These are phyloP conservation scores for Eucalyptus victrix DNA, from an alignment of 345 rosid species.

Conservation along the genomic window DNA sequence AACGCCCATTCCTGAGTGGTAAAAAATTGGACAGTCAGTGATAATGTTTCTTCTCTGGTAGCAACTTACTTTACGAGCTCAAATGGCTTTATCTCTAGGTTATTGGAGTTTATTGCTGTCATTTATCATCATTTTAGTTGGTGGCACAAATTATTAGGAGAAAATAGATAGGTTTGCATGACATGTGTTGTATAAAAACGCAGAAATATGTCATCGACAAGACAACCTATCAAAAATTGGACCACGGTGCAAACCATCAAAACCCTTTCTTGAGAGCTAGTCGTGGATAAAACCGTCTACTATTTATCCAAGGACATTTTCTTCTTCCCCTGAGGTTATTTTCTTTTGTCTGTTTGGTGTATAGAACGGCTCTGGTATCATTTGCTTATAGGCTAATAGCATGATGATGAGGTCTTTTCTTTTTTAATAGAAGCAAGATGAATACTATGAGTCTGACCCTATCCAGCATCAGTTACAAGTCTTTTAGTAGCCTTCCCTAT, in stretches of 20 bases:
- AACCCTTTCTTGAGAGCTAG: background rate
- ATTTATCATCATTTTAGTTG: background rate
- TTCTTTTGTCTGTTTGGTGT: background rate
- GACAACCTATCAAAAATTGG: background rate
- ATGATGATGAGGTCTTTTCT: background rate
- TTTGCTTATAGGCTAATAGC: background rate
- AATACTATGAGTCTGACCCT: background rate
- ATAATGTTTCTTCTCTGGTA: background rate
- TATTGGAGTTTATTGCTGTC: background rate
- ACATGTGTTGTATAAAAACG: background rate
- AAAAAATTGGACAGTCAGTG: background rate
- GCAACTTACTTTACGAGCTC: background rate
- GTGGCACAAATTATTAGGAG: background rate
- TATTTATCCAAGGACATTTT: background rate
- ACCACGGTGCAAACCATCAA: background rate
- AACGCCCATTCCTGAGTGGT: background rate
- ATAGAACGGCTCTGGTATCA: background rate
- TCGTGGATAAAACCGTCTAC: background rate
- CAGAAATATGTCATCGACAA: background rate
- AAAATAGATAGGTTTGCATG: background rate
- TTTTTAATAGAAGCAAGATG: background rate
- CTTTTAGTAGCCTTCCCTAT: background rate
- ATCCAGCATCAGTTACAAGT: background rate
- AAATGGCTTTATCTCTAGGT: background rate
- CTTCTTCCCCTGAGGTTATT: background rate